These are phyloP conservation scores for Colletotrichum karsti DNA, from an alignment of 2,329 filamentous ascomycete species.

Conservation along the genomic window DNA sequence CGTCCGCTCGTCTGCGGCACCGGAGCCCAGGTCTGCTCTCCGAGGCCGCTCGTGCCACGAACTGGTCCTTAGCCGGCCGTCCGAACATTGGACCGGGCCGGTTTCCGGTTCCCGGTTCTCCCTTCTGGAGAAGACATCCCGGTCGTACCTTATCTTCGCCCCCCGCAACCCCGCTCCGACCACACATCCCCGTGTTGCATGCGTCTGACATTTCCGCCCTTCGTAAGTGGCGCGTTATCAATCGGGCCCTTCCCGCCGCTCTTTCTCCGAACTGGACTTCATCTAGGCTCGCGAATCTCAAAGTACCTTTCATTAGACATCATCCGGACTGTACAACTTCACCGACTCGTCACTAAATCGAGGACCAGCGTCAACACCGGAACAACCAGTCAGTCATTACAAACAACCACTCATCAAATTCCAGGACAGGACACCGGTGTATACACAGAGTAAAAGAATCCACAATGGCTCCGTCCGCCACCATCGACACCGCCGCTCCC, in stretches of 20 bases:
- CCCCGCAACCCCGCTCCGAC: conserved; percentile 23
- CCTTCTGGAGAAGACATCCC: conserved; percentile 12
- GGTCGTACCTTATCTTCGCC: conserved; percentile 20
- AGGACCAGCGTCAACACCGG: too few relatives aligned
- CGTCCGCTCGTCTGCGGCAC: neutral
- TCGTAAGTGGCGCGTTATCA: conserved; percentile 16
- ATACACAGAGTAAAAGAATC: neutral
- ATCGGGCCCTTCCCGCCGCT: neutral
- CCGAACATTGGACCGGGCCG: conserved; percentile 21
- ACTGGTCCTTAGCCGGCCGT: neutral
- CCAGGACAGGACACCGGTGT: too few relatives aligned
- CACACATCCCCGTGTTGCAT: neutral
- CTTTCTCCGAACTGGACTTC: neutral
- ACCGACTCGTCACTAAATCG: too few relatives aligned
- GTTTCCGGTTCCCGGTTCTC: conserved; percentile 23
- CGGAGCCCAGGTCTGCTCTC: neutral
- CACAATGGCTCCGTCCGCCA: conserved; percentile 42
- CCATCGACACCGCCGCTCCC: conserved; percentile 32
- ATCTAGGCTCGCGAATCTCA: neutral
- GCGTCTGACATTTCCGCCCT: conserved; percentile 18
- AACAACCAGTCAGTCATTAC: too few relatives aligned
- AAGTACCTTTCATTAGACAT: neutral
- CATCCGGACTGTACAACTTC: too few relatives aligned
- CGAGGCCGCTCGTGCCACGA: neutral
- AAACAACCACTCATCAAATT: too few relatives aligned